phyloP scores from a whole-genome alignment of 805 yeast species.

The Komagataella pseudopastoris region DNA sequence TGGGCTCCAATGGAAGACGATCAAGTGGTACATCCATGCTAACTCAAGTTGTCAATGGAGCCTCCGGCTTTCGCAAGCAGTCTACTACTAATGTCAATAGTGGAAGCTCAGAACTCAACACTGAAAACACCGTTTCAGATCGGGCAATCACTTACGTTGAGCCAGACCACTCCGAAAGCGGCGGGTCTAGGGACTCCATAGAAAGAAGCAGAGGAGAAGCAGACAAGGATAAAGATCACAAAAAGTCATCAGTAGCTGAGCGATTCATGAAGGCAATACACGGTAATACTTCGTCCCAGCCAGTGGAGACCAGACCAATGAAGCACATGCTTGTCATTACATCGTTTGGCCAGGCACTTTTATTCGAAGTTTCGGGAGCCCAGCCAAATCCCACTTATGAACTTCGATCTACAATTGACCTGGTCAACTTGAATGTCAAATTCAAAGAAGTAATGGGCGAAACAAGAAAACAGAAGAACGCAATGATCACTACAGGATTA shows the following conservation, averaged over 20 bases:
- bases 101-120: constrained; percentile 1
- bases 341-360: constrained; percentile 45
- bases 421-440: constrained; percentile 35
- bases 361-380: constrained; percentile 28
- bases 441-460: constrained; percentile 45
- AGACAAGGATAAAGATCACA: constrained; percentile 7
- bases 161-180: constrained; percentile 14
- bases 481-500: constrained; percentile 24
- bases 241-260: not conserved
- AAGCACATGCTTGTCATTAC: constrained; percentile 46
- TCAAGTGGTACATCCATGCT: constrained; percentile 15
- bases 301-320: constrained; percentile 15
- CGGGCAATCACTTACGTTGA: constrained; percentile 1
- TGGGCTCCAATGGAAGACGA: constrained; percentile 29
- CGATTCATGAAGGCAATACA: not conserved
- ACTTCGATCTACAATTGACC: constrained; percentile 37
- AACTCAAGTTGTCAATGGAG: constrained; percentile 30
- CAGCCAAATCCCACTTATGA: constrained; percentile 26
- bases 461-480: constrained; percentile 15
- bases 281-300: not conserved
- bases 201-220: constrained; percentile 7
- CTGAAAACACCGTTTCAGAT: not conserved
- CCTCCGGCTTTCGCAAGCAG: constrained; percentile 23
- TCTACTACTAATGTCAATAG: constrained; percentile 8
- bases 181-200: constrained; percentile 9